phyloP scores from a whole-genome alignment of 192 early-diverging fungal species.

The Gryganskiella cystojenkinii region DNA sequence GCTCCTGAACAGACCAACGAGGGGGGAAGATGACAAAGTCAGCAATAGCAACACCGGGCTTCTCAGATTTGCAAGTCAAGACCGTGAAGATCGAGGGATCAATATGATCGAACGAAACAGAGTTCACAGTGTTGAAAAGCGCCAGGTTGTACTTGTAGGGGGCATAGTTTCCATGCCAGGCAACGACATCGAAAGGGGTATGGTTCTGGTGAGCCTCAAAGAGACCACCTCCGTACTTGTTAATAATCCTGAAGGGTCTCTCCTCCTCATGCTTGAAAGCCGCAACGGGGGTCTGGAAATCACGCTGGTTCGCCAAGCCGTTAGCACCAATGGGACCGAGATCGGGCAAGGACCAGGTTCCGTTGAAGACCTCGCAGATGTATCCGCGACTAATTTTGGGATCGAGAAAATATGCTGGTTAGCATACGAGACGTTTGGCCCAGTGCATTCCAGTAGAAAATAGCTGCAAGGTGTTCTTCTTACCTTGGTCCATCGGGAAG shows the following conservation, averaged over 20 bases:
- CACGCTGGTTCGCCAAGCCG: slow-evolving; percentile 93
- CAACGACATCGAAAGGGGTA: slow-evolving; percentile 95
- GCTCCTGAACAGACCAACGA: slow-evolving; percentile 89
- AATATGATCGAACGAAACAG: slow-evolving; percentile 91
- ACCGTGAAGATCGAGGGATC: slow-evolving; percentile 99
- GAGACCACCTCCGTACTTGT: slow-evolving; percentile 87
- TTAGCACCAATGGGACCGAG: slow-evolving; percentile 95
- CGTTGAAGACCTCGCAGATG: slow-evolving; percentile 88
- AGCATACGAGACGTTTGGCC: too few relatives aligned
- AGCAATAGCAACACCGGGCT: slow-evolving; percentile 86
- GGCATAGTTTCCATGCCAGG: slow-evolving; percentile 98
- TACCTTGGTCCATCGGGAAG: slow-evolving; percentile 82
- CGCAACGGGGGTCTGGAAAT: slow-evolving; percentile 92
- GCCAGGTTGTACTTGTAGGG: slow-evolving; percentile 94
- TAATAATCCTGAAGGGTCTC: slow-evolving; percentile 72
- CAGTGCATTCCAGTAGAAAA: too few relatives aligned
- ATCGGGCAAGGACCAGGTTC: slow-evolving; percentile 95
- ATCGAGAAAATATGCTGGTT: too few relatives aligned
- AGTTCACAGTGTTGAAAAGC: slow-evolving; percentile 86
- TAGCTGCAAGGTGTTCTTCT: too few relatives aligned
- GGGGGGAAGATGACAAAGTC: slow-evolving; percentile 99
- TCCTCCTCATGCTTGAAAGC: slow-evolving; percentile 68
- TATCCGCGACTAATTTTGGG: slow-evolving; percentile 92
- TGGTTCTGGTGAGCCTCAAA: slow-evolving; percentile 81
- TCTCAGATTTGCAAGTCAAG: slow-evolving; percentile 88